Percentiles rank a stretch among this genome's conserved stretches.
phyloP scores from a whole-genome alignment of 768 basidiomycete genomes.

The Lactarius quietus region DNA sequence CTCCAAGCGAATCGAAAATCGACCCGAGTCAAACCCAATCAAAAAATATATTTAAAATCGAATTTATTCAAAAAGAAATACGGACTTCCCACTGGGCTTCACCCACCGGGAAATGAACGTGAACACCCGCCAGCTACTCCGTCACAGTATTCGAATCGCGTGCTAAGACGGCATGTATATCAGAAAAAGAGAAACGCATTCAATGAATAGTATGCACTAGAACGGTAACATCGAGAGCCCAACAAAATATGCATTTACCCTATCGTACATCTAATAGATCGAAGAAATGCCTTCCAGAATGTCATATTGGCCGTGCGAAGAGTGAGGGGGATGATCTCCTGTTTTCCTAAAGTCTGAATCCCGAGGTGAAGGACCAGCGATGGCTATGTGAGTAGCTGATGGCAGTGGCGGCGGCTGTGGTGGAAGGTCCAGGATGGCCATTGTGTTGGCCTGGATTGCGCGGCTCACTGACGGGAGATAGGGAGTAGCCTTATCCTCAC shows the following conservation, averaged over 20 bases:
- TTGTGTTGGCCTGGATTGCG: neutral
- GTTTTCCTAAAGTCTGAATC: neutral
- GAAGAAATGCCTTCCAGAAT: neutral
- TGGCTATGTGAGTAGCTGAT: neutral
- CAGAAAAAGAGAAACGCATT: too few species aligned
- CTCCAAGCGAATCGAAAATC: too few species aligned
- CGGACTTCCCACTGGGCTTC: too few species aligned
- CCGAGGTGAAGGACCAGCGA: neutral
- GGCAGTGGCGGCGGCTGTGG: neutral
- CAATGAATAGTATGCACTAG: too few species aligned
- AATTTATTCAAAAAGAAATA: too few species aligned
- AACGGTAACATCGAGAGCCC: too few species aligned
- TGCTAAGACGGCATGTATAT: too few species aligned
- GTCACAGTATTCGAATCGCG: conserved; percentile 39
- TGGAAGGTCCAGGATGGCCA: neutral
- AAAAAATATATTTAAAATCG: too few species aligned
- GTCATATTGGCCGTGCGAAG: neutral
- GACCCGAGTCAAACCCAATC: too few species aligned
- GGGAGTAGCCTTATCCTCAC: neutral
- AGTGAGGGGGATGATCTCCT: neutral
- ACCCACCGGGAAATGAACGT: conserved; percentile 8
- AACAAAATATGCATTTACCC: too few species aligned
- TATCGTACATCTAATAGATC: too few species aligned
- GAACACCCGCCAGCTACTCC: conserved; percentile 70
- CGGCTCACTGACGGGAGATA: neutral